phyloP scores from a whole-genome alignment of 148 eudicot genomes.

The Arctostaphylos glauca region DNA sequence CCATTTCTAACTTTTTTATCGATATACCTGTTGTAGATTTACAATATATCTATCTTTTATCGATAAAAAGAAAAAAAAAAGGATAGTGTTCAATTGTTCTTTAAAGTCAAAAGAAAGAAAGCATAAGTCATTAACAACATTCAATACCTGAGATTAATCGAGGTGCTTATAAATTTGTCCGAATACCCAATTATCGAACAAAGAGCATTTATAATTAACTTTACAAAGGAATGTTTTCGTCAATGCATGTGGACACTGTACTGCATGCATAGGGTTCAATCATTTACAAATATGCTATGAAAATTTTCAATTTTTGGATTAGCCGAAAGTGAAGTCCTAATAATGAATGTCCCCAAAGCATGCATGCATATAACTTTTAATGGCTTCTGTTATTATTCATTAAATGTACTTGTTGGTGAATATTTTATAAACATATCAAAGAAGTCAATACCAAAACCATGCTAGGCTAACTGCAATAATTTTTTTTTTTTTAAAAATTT shows the following conservation, averaged over 20 bases:
- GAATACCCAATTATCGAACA: too few relatives aligned
- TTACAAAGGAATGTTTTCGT: not conserved
- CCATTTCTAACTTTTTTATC: too few relatives aligned
- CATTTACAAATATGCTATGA: not conserved
- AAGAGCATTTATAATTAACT: not conserved
- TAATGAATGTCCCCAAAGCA: conserved; percentile 9
- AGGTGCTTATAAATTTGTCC: too few relatives aligned
- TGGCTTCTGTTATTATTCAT: conserved; percentile 8
- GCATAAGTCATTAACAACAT: not conserved
- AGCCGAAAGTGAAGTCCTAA: conserved; percentile 13
- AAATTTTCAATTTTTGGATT: not conserved
- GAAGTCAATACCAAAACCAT: not conserved
- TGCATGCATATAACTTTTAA: not conserved
- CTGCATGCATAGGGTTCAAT: conserved; percentile 8
- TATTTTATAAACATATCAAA: not conserved
- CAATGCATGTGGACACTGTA: not conserved
- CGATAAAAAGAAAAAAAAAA: not conserved
- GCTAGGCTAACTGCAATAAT: not conserved
- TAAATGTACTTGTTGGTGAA: not conserved
- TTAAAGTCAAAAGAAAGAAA: not conserved
- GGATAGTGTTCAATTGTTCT: too few relatives aligned
- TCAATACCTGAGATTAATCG: too few relatives aligned
- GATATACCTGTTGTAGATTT: too few relatives aligned
- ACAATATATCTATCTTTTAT: not conserved
- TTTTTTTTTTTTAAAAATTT: not conserved